Conservation (phyloP, 176 grass and related monocot species). For the Aegilops speltoides region DNA sequence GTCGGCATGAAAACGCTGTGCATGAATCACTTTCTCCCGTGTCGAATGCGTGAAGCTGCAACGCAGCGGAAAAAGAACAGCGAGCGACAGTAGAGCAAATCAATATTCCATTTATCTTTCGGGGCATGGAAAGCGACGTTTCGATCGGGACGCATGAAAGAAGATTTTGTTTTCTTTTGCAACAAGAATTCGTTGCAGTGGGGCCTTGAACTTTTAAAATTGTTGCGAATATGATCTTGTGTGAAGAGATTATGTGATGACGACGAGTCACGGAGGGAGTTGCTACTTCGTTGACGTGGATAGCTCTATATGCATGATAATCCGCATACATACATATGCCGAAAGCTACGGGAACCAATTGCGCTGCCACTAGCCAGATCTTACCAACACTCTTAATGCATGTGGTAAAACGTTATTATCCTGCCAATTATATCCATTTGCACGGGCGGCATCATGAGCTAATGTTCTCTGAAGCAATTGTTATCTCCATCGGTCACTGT, state of each 20-base stretch:
- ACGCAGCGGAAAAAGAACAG: too few relatives aligned
- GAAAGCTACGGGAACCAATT: constrained; percentile 31
- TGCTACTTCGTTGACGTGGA: constrained; percentile 5
- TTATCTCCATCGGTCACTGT: neutral
- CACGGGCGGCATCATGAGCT: neutral
- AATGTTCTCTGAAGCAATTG: neutral
- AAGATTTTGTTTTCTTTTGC: neutral
- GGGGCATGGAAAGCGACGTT: neutral
- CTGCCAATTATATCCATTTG: constrained; percentile 6
- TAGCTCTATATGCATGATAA: neutral
- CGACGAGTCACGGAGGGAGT: neutral
- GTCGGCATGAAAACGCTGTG: neutral
- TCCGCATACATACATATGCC: neutral
- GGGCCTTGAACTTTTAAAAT: neutral
- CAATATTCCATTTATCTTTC: neutral
- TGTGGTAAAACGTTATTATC: neutral
- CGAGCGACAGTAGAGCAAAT: too few relatives aligned
- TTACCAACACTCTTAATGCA: constrained; percentile 25
- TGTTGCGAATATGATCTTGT: neutral
- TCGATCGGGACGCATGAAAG: neutral
- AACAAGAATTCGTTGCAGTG: neutral
- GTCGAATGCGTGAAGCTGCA: too few relatives aligned
- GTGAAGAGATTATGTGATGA: too few relatives aligned
- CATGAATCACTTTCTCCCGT: too few relatives aligned
- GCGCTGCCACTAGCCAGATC: constrained; percentile 10